These are phyloP conservation scores for Trichoderma sp. DNA, from an alignment of 2,329 filamentous ascomycete species.

Conservation along the genomic window DNA sequence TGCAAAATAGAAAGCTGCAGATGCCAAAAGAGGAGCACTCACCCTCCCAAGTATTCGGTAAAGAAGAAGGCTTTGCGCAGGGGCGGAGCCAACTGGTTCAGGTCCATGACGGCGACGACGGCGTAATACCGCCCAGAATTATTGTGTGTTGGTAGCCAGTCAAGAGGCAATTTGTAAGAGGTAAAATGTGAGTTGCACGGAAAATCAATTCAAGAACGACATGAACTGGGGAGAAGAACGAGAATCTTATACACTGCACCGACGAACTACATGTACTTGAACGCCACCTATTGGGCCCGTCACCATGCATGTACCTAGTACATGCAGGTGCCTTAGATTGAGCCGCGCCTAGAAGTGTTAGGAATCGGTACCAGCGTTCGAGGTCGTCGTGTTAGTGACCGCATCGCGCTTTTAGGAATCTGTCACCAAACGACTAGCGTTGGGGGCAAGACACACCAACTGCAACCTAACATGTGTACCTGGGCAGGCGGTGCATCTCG, in stretches of 20 bases:
- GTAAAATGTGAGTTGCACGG: accelerated
- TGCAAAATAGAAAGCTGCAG: background rate
- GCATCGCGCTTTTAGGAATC: background rate
- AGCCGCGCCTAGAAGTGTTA: background rate
- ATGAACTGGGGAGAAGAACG: background rate
- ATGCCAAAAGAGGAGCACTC: background rate
- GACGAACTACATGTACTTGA: background rate
- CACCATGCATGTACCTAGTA: background rate
- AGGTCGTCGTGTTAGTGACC: background rate
- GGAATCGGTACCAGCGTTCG: background rate
- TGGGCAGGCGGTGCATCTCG: background rate
- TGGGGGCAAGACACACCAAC: background rate
- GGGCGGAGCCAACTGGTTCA: background rate
- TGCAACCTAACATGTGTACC: background rate
- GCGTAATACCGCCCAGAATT: background rate
- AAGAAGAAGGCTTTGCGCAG: background rate
- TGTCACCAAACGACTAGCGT: background rate
- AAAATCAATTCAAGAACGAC: background rate
- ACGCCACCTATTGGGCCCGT: background rate
- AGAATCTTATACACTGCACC: background rate
- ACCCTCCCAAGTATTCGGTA: accelerated
- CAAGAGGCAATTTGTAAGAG: background rate
- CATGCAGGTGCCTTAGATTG: background rate
- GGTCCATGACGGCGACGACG: background rate
- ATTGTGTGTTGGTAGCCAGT: background rate